phyloP scores from a whole-genome alignment of 257 asterid species.

The Haberlea rhodopensis region DNA sequence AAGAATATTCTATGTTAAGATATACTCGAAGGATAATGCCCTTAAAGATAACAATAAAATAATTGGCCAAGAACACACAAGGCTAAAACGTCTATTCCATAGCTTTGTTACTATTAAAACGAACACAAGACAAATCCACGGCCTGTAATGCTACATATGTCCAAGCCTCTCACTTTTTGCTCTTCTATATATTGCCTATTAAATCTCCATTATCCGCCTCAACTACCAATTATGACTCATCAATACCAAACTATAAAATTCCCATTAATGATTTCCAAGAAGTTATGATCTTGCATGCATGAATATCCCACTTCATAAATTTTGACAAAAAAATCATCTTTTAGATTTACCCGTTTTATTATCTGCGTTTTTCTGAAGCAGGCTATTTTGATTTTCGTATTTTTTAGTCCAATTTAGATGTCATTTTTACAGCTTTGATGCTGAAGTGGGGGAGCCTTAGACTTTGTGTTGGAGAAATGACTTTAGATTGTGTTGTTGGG shows the following conservation, averaged over 20 bases:
- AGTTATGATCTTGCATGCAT: slow-evolving; percentile 21
- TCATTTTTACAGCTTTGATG: slow-evolving; percentile 30
- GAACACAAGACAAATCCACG: slow-evolving; percentile 1
- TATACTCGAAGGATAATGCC: no score
- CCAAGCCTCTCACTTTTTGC: neutral
- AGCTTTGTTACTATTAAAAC: neutral
- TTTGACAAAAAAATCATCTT: neutral
- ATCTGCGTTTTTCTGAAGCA: slow-evolving; percentile 19
- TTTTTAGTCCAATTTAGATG: slow-evolving; percentile 21
- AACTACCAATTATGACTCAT: slow-evolving; percentile 27
- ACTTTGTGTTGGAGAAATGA: slow-evolving; percentile 41
- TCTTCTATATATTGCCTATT: neutral
- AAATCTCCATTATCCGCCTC: neutral
- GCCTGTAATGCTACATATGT: slow-evolving; percentile 12
- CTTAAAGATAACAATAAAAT: no score
- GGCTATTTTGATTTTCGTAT: neutral
- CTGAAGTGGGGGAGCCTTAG: slow-evolving; percentile 37
- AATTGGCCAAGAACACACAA: neutral
- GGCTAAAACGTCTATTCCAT: neutral
- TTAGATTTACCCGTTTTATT: slow-evolving; percentile 22
- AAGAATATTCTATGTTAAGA: no score
- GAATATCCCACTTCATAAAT: neutral
- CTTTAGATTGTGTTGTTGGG: slow-evolving; percentile 28
- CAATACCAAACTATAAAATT: neutral
- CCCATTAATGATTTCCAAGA: slow-evolving; percentile 23